These are phyloP conservation scores for Pseudocercospora fuligena DNA, from an alignment of 2,329 filamentous ascomycete genomes.

Conservation along the genomic window DNA sequence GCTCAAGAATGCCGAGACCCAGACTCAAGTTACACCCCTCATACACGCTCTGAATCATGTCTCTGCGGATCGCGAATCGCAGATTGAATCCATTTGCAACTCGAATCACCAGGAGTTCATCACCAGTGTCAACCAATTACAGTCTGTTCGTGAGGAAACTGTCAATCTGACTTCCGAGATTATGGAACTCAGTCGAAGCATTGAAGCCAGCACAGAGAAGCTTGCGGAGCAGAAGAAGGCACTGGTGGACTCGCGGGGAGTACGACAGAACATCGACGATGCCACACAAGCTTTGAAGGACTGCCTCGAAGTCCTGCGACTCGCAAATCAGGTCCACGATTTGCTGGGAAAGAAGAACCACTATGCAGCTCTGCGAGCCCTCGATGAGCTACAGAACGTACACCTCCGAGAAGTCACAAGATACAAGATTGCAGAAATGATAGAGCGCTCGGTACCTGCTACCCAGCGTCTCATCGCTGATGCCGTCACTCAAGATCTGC, in stretches of 20 bases:
- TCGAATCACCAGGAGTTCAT: constrained; percentile 98
- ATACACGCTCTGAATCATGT: constrained; percentile 80
- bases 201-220: constrained; percentile 92
- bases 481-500: constrained; percentile 94
- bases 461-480: constrained; percentile 94
- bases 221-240: constrained; percentile 93
- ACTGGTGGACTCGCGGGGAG: constrained; percentile 86
- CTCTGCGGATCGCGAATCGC: constrained; percentile 81
- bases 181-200: constrained; percentile 87
- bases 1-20: constrained; percentile 83
- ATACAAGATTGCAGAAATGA: constrained; percentile 92
- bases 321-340: constrained; percentile 93
- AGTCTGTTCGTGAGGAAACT: constrained; percentile 87
- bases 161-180: constrained; percentile 89
- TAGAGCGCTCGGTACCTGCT: constrained; percentile 91
- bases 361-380: constrained; percentile 88
- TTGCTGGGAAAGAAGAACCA: constrained; percentile 91
- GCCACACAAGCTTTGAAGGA: constrained; percentile 86
- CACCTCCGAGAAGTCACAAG: constrained; percentile 93
- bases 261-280: constrained; percentile 95
- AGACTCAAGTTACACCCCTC: constrained; percentile 68
- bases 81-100: constrained; percentile 93
- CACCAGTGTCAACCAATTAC: constrained; percentile 89
- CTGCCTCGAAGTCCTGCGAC: constrained; percentile 86
- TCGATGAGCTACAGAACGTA: constrained; percentile 96